phyloP scores from a whole-genome alignment of 352 stramenopile species.

The Phytophthora pisi region DNA sequence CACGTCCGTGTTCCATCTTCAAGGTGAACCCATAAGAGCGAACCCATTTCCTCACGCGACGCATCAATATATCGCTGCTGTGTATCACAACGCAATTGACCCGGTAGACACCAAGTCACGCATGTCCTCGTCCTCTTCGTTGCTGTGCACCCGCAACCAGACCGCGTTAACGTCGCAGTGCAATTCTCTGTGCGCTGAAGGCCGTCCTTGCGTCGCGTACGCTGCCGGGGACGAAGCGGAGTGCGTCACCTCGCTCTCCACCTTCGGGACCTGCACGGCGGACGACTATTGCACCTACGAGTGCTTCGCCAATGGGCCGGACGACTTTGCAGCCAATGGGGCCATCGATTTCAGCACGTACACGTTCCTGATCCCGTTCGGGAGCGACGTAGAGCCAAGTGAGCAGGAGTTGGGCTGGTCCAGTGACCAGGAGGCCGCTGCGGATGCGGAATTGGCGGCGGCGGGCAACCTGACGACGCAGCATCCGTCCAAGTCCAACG shows the following conservation, averaged over 20 bases:
- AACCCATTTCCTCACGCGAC: conserved; percentile 3
- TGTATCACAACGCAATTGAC: conserved; percentile 11
- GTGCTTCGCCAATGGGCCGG: conserved; percentile 57
- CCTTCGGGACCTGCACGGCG: conserved; percentile 42
- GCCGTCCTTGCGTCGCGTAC: conserved; percentile 65
- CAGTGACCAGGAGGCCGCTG: conserved; percentile 8
- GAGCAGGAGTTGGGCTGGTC: conserved; percentile 27
- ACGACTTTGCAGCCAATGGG: conserved; percentile 57
- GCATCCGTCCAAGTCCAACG: conserved; percentile 48
- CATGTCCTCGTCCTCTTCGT: conserved; percentile 8
- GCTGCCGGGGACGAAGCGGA: conserved; percentile 20
- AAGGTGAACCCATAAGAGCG: conserved; percentile 24
- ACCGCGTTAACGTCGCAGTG: conserved; percentile 58
- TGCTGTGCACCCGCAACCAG: conserved; percentile 36
- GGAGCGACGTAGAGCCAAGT: conserved; percentile 20
- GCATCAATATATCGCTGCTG: background rate
- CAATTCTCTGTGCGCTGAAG: conserved; percentile 46
- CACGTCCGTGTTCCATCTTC: conserved; percentile 3
- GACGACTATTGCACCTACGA: conserved; percentile 56
- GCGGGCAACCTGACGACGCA: conserved; percentile 24
- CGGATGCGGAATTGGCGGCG: conserved; percentile 2
- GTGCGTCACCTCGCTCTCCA: conserved; percentile 20
- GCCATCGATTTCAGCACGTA: conserved; percentile 61
- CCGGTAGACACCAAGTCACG: background rate
- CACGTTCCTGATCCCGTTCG: conserved; percentile 68